Evolutionary conservation across 2,329 filamentous ascomycete genomes (phyloP).

Genomic region (Emericellopsis atlantica): DNA sequence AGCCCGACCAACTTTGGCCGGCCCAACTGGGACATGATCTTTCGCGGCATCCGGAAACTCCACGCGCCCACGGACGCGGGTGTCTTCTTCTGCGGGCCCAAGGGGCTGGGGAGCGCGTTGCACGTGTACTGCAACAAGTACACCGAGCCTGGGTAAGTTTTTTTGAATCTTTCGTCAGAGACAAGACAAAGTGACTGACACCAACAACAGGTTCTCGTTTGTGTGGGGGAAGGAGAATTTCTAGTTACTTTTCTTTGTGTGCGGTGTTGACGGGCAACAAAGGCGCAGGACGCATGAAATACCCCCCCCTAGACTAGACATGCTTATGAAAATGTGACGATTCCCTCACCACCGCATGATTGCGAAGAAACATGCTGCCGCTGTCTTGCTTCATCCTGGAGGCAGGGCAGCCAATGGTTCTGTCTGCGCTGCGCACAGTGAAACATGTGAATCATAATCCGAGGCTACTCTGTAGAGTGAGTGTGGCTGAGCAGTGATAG

Average conservation of each 20-base stretch:
- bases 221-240: slow-evolving; percentile 62
- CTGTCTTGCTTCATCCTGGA: too few species aligned
- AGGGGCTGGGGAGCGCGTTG: slow-evolving; percentile 61
- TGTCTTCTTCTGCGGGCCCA: slow-evolving; percentile 79
- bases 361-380: too few species aligned
- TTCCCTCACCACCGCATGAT: too few species aligned
- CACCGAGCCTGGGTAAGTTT: slow-evolving; percentile 60
- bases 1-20: slow-evolving; percentile 77
- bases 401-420: too few species aligned
- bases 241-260: slow-evolving; percentile 18
- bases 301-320: too few species aligned
- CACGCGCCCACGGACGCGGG: slow-evolving; percentile 61
- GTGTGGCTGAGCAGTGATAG: too few species aligned
- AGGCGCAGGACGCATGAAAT: slow-evolving; percentile 1
- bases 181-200: slow-evolving; percentile 10
- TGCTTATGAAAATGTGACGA: too few species aligned
- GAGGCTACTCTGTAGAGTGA: too few species aligned
- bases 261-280: not conserved
- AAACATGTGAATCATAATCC: too few species aligned
- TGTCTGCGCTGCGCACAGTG: too few species aligned
- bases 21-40: slow-evolving; percentile 87
- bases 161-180: not conserved
- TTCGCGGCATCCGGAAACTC: slow-evolving; percentile 70
- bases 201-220: slow-evolving; percentile 40
- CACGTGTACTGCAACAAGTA: slow-evolving; percentile 85